Percentiles rank a stretch among this genome's conserved stretches.
Evolutionary conservation across 164 flowering plant genomes (phyloP).

Genomic region (Nymphaea thermarum): DNA sequence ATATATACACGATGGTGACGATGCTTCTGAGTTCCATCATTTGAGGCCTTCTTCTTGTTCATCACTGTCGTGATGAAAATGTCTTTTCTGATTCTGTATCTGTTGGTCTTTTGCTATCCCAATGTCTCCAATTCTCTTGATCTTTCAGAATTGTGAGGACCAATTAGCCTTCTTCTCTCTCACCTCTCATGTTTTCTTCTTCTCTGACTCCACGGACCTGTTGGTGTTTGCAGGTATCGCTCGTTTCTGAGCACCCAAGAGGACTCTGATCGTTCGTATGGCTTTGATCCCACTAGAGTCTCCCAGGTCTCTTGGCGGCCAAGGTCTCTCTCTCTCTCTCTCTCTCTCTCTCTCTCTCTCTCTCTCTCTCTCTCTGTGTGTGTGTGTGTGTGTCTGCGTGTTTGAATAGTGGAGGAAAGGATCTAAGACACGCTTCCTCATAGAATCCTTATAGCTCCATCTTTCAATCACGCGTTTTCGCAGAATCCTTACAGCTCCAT

Average conservation of each 20-base stretch:
- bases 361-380: no score
- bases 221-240: not conserved
- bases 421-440: no score
- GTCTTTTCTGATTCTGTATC: not conserved
- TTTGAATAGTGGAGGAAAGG: not conserved
- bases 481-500: no score
- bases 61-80: not conserved
- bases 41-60: not conserved
- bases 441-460: no score
- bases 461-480: no score
- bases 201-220: not conserved
- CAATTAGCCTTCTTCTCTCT: not conserved
- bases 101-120: not conserved
- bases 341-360: not conserved
- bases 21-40: not conserved
- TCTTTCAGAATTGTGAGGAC: not conserved
- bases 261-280: conserved; percentile 3
- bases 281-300: conserved; percentile 62
- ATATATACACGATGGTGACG: not conserved
- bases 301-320: conserved; percentile 81
- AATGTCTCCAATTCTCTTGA: not conserved
- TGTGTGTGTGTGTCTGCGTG: no score
- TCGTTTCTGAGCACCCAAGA: not conserved
- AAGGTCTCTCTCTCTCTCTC: conserved; percentile 21
- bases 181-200: not conserved